Evolutionary conservation across 768 basidiomycete genomes (phyloP), one percentile per base, ranked within the genome.

Genomic region (Imleria badia): DNA sequence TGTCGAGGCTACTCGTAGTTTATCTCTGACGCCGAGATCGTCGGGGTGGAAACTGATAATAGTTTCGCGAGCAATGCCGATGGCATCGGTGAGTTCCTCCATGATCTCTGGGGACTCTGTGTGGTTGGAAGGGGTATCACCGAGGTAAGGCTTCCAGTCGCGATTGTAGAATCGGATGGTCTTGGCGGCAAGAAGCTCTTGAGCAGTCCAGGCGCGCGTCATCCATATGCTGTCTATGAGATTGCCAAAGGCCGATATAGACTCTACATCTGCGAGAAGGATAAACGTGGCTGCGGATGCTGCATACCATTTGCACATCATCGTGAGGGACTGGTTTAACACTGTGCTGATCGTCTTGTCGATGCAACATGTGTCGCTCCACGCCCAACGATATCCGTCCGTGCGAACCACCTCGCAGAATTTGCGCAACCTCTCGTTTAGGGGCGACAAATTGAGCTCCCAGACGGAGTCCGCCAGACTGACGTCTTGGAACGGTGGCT

Each of bases 161-260:
- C 48, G 13, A 5, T 48, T 38, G 7, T 51, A 62, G 31, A 62
- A 61, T 8, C 60, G n/a, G 35, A 58, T 35, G 17, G 54, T 26
- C 15, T 45, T 51, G 0, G 55, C 19, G 13, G 48, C 52, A 17
- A 62, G 60, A 40, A 62, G 51, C n/a, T 62, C 61, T 38, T 56
- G 62, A 3, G 45, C n/a, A 1, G 61, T 62, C 61, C 61, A 62
- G 2, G 47, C 60, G 2, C 60, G 55, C 6, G 39, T 54, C 61
- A 58, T 51, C 60, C 60, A 61, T 1, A 6, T 1, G 33, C 48
- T 54, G 10, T 10, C 5, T 5, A 23, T 19, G 11, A 61, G 51
- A 30, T 23, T 41, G 3, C 39, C 45, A 19, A 30, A 17, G n/a
- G 14, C 17, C 1, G 36, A 55, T 3, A 34, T 40, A 14, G 45